Percentiles rank a stretch among this genome's conserved stretches.
phyloP scores from a whole-genome alignment of 2,329 filamentous ascomycete species.

The Trichoderma sp. region DNA sequence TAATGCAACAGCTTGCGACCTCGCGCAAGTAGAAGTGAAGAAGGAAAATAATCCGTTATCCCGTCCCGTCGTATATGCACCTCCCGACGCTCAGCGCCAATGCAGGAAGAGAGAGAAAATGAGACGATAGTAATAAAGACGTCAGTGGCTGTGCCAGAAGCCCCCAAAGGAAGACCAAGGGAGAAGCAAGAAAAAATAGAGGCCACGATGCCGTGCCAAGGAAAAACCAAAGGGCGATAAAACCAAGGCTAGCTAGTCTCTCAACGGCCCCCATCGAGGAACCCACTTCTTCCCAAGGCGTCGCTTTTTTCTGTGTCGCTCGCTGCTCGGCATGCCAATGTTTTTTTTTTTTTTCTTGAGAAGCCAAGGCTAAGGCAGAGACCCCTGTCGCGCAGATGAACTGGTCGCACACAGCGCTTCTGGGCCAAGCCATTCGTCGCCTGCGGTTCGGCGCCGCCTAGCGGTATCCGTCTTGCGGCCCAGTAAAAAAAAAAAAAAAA shows the following conservation, averaged over 20 bases:
- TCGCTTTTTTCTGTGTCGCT: neutral
- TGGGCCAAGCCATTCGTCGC: conserved; percentile 8
- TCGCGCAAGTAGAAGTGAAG: conserved; percentile 8
- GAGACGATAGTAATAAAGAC: conserved; percentile 9
- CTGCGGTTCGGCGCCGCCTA: neutral
- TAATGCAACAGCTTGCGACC: conserved; percentile 10
- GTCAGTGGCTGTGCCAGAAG: conserved; percentile 16
- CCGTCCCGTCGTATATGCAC: conserved; percentile 11
- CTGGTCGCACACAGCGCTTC: neutral
- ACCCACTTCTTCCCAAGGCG: neutral
- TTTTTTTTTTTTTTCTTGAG: neutral
- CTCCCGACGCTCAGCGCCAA: conserved; percentile 14
- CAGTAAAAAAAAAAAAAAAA: neutral
- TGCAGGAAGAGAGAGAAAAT: neutral
- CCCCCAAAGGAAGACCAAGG: neutral
- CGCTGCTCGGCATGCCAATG: neutral
- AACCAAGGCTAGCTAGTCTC: neutral
- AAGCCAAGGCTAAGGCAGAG: neutral
- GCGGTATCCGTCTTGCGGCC: neutral
- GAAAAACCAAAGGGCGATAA: neutral
- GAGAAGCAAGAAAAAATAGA: neutral
- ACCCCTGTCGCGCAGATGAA: conserved; percentile 12
- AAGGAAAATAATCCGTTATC: neutral
- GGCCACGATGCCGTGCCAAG: conserved; percentile 9
- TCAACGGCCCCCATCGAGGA: neutral